Evolutionary conservation across 352 stramenopile species (phyloP).

Genomic region (Phytophthora litchii): DNA sequence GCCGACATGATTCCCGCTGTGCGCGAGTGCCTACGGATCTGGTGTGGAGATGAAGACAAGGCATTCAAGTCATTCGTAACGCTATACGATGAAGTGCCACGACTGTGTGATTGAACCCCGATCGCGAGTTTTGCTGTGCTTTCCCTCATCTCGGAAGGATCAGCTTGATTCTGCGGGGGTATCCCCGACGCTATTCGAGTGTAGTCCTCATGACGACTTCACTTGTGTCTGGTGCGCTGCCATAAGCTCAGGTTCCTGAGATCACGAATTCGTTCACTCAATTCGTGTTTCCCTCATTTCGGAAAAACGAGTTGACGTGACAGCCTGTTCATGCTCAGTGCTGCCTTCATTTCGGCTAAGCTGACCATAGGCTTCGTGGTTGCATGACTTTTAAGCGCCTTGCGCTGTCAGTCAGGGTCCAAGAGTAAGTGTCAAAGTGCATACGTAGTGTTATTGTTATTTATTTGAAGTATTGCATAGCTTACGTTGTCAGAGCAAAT

Average conservation of each 20-base stretch:
- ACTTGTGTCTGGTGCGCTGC: slow-evolving; percentile 10
- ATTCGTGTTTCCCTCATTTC: slow-evolving; percentile 35
- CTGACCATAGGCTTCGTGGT: neutral
- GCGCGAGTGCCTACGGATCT: slow-evolving; percentile 60
- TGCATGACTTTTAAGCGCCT: neutral
- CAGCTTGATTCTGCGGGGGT: neutral
- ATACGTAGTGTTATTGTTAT: slow-evolving; percentile 22
- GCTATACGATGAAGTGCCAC: slow-evolving; percentile 58
- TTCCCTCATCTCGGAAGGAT: slow-evolving; percentile 38
- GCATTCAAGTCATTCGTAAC: slow-evolving; percentile 69
- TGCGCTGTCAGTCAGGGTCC: neutral
- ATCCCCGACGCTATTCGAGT: slow-evolving; percentile 1
- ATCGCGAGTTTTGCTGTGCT: slow-evolving; percentile 6
- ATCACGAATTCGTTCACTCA: neutral
- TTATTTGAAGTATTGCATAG: slow-evolving; percentile 33
- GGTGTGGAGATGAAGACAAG: slow-evolving; percentile 63
- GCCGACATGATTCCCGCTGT: slow-evolving; percentile 59
- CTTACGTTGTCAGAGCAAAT: slow-evolving; percentile 26
- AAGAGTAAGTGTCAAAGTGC: neutral
- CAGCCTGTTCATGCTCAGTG: neutral
- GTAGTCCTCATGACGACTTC: slow-evolving; percentile 53
- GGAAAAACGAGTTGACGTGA: slow-evolving; percentile 9
- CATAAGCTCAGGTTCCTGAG: neutral
- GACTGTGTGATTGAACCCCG: slow-evolving; percentile 38
- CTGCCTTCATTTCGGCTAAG: slow-evolving; percentile 36